A percentile compares a stretch with the other conserved stretches of the same genome.
Conservation (phyloP, 2,329 filamentous ascomycete genomes). For the Pestalotiopsis sp. region DNA sequence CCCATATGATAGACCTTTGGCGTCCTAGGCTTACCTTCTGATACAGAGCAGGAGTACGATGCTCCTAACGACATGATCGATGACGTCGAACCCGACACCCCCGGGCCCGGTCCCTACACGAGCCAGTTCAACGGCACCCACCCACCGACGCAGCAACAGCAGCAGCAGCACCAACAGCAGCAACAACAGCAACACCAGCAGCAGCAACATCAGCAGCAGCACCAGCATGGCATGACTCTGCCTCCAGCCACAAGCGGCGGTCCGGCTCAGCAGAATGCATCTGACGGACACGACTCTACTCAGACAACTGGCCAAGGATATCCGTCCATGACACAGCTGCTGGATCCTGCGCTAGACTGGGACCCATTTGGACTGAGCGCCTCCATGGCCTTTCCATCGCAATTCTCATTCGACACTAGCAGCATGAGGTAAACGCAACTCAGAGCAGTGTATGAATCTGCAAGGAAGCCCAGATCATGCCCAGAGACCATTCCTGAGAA, state of each 20-base stretch:
- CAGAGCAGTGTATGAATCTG: background rate
- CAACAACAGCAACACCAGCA: slow-evolving; percentile 18
- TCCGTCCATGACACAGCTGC: slow-evolving; percentile 62
- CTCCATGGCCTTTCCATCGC: slow-evolving; percentile 91
- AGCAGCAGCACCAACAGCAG: slow-evolving; percentile 29
- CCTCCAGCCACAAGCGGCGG: slow-evolving; percentile 39
- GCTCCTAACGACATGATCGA: slow-evolving; percentile 88
- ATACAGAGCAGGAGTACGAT: slow-evolving; percentile 96
- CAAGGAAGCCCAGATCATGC: background rate
- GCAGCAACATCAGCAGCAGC: slow-evolving; percentile 8
- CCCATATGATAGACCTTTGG: slow-evolving; percentile 59
- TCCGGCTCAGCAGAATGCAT: slow-evolving; percentile 40
- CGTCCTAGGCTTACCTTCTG: slow-evolving; percentile 70
- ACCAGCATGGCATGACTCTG: slow-evolving; percentile 33
- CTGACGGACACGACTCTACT: slow-evolving; percentile 30
- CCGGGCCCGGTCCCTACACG: slow-evolving; percentile 69
- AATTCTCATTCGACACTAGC: slow-evolving; percentile 73
- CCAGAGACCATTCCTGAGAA: background rate
- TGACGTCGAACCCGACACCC: slow-evolving; percentile 72
- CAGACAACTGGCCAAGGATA: slow-evolving; percentile 49
- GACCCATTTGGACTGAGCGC: slow-evolving; percentile 92
- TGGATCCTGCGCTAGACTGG: slow-evolving; percentile 85
- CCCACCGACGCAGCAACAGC: slow-evolving; percentile 21
- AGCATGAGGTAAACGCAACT: slow-evolving; percentile 44
- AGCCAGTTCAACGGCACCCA: slow-evolving; percentile 50